Conservation (phyloP, 139 green algal genomes). For the Asterochloris sp. region DNA sequence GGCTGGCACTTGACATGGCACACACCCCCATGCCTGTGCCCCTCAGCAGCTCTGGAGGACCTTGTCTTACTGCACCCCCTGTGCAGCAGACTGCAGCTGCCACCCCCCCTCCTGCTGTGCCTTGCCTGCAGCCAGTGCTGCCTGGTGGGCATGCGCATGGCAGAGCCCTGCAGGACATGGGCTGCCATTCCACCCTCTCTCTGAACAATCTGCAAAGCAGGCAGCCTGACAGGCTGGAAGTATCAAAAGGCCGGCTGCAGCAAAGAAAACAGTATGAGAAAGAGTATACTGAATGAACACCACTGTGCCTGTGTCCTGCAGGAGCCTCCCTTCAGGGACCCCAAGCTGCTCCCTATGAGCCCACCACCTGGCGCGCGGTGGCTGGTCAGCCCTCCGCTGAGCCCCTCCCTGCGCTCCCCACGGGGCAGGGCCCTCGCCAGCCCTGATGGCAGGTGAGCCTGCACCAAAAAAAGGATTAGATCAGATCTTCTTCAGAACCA, state of each 20-base stretch:
- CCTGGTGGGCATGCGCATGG: background rate
- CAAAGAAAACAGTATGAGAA: background rate
- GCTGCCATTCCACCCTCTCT: background rate
- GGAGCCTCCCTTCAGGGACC: constrained; percentile 69
- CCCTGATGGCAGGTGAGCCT: constrained; percentile 2
- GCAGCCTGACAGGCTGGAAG: too few relatives aligned
- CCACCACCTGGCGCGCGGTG: constrained; percentile 16
- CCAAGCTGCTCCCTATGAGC: constrained; percentile 58
- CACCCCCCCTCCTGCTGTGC: background rate
- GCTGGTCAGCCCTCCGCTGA: constrained; percentile 3
- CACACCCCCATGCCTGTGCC: too few relatives aligned
- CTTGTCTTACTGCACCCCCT: too few relatives aligned
- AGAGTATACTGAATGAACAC: background rate
- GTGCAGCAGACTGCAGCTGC: background rate
- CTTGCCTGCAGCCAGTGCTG: background rate
- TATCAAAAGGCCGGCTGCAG: too few relatives aligned
- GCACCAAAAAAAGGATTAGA: too few relatives aligned
- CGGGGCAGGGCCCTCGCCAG: background rate
- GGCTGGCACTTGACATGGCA: too few relatives aligned
- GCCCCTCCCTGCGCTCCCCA: background rate
- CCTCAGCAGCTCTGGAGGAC: too few relatives aligned
- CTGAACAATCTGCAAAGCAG: too few relatives aligned
- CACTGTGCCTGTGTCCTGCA: constrained; percentile 12
- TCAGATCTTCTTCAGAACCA: background rate
- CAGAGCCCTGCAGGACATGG: background rate